Percentiles rank a stretch among this genome's conserved stretches.
These are phyloP conservation scores for Lodderomyces theae DNA, from an alignment of 1,139 yeast genomes.

Conservation along the genomic window DNA sequence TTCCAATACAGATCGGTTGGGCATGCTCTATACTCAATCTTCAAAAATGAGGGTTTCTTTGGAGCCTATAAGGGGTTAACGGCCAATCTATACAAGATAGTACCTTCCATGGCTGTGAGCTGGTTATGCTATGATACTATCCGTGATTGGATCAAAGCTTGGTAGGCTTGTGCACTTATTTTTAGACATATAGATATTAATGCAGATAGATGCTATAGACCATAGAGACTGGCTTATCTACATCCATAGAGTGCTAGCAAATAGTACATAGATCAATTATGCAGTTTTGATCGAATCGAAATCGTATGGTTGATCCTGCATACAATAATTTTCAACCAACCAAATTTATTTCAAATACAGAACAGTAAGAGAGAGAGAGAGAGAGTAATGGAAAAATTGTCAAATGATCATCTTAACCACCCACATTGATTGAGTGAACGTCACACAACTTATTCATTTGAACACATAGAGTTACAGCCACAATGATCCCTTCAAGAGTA, in stretches of 20 bases:
- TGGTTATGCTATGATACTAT: slow-evolving; percentile 84
- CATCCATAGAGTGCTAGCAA: too few species aligned
- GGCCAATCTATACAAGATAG: slow-evolving; percentile 86
- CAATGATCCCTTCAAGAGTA: slow-evolving; percentile 62
- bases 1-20: slow-evolving; percentile 71
- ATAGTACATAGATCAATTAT: too few species aligned
- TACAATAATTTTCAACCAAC: slow-evolving; percentile 15
- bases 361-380: slow-evolving; percentile 1
- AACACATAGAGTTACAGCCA: slow-evolving; percentile 15
- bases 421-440: neutral
- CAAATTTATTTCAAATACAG: slow-evolving; percentile 14
- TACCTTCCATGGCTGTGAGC: slow-evolving; percentile 93
- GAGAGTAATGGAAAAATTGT: neutral
- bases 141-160: slow-evolving; percentile 36
- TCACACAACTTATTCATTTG: slow-evolving; percentile 2
- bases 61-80: slow-evolving; percentile 89
- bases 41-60: slow-evolving; percentile 65
- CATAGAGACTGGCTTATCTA: too few species aligned
- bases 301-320: slow-evolving; percentile 9
- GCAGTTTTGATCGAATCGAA: neutral
- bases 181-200: slow-evolving; percentile 3
- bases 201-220: slow-evolving; percentile 14
- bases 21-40: slow-evolving; percentile 69
- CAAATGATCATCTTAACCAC: neutral
- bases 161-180: slow-evolving; percentile 27